Conservation (phyloP, 768 basidiomycete genomes). For the Boletus huronensis region DNA sequence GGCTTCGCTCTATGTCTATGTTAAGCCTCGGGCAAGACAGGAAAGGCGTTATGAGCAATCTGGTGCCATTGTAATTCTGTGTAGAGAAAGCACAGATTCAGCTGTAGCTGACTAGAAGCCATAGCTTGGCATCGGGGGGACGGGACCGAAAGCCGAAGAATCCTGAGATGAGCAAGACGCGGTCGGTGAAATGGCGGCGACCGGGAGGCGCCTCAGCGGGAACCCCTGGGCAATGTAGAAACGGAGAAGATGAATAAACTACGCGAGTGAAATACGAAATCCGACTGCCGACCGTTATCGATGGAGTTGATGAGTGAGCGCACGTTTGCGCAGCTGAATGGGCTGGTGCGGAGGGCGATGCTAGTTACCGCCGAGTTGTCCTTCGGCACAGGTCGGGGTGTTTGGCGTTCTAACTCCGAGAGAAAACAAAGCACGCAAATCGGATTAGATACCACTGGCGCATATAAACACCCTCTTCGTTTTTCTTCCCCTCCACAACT, state of each 20-base stretch:
- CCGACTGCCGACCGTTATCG: background rate
- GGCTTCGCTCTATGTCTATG: background rate
- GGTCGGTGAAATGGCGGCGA: too few relatives aligned
- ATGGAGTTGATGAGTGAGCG: background rate
- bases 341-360: constrained; percentile 10
- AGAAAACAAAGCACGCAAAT: constrained; percentile 16
- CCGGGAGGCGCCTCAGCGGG: too few relatives aligned
- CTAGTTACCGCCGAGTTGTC: constrained; percentile 8
- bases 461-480: constrained; percentile 26
- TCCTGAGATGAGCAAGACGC: constrained; percentile 1
- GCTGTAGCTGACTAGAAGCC: background rate
- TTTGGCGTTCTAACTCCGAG: constrained; percentile 26
- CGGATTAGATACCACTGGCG: constrained; percentile 21
- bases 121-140: background rate
- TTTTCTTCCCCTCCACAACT: constrained; percentile 1
- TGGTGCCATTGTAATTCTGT: background rate
- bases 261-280: background rate
- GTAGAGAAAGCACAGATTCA: background rate
- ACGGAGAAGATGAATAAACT: too few relatives aligned
- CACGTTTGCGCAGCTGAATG: constrained; percentile 8
- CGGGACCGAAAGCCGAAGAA: background rate
- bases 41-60: background rate
- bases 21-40: background rate
- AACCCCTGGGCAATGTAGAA: too few relatives aligned
- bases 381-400: constrained; percentile 15